phyloP scores from a whole-genome alignment of 139 green algal species.

The Micractinium conductrix region DNA sequence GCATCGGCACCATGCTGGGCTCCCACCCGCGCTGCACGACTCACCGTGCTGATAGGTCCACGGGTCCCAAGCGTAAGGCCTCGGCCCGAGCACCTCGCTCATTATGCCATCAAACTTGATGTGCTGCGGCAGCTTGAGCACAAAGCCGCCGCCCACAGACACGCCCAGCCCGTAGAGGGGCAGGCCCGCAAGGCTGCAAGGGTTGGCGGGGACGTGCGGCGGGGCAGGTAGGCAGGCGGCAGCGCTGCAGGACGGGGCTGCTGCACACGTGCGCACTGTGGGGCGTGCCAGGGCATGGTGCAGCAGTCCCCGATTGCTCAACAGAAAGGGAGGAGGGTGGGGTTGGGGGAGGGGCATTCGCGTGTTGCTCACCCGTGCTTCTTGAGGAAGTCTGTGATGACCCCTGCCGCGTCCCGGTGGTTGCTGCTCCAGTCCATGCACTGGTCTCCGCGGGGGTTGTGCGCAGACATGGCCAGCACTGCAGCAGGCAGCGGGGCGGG shows the following conservation, averaged over 20 bases:
- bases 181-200: background rate
- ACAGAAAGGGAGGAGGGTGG: background rate
- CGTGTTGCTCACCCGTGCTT: background rate
- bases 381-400: background rate
- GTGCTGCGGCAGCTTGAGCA: conserved; percentile 13
- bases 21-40: too few relatives aligned
- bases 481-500: background rate
- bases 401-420: background rate
- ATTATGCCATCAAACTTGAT: conserved; percentile 7
- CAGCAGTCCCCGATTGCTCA: too few relatives aligned
- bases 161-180: conserved; percentile 29
- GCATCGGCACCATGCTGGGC: too few relatives aligned
- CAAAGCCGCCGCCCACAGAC: conserved; percentile 30
- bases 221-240: background rate
- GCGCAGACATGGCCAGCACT: background rate
- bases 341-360: too few relatives aligned
- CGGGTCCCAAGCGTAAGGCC: background rate
- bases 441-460: background rate
- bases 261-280: too few relatives aligned
- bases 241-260: background rate
- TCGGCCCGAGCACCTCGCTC: conserved; percentile 7
- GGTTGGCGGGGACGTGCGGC: background rate
- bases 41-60: background rate
- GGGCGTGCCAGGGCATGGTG: too few relatives aligned
- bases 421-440: background rate